Conservation (phyloP, 1,139 yeast species). For the Entelexis paramagnoliae region DNA sequence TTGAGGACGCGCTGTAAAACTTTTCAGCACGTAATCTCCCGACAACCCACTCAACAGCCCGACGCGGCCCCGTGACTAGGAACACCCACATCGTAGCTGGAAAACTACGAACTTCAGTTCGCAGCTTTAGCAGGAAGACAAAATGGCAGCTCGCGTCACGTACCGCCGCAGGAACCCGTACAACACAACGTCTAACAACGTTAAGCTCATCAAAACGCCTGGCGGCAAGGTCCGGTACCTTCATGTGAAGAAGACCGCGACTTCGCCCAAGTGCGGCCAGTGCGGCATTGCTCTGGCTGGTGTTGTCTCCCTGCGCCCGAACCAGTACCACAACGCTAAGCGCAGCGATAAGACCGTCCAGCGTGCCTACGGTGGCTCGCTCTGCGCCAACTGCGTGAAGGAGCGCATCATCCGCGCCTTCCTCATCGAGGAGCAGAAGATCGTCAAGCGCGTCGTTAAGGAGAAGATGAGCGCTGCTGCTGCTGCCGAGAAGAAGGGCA, state of each 20-base stretch:
- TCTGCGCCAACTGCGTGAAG: constrained; percentile 97
- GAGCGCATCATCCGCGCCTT: constrained; percentile 98
- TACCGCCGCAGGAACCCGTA: constrained; percentile 39
- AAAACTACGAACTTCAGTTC: constrained; percentile 6
- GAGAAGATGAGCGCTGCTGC: constrained; percentile 84
- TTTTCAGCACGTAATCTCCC: neutral
- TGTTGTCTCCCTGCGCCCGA: constrained; percentile 86
- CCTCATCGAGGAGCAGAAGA: constrained; percentile 99
- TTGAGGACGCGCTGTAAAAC: neutral
- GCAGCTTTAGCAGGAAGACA: constrained; percentile 13
- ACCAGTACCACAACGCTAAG: constrained; percentile 89
- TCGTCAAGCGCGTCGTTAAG: constrained; percentile 96
- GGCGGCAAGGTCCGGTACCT: constrained; percentile 98
- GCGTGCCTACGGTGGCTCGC: constrained; percentile 99
- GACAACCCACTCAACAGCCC: neutral
- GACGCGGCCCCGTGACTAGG: neutral
- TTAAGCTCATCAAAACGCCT: constrained; percentile 99
- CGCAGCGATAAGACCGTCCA: constrained; percentile 96
- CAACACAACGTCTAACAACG: constrained; percentile 99
- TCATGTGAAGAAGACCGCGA: constrained; percentile 89
- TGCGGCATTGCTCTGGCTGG: constrained; percentile 90
- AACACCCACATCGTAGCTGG: constrained; percentile 1
- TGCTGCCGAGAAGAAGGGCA: constrained; percentile 39
- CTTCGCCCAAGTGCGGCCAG: constrained; percentile 99
- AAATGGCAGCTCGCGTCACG: constrained; percentile 27